Percentiles rank a stretch among this genome's conserved stretches.
Evolutionary conservation across 2,329 filamentous ascomycete genomes (phyloP).

Genomic region (Pseudogymnoascus sp.): DNA sequence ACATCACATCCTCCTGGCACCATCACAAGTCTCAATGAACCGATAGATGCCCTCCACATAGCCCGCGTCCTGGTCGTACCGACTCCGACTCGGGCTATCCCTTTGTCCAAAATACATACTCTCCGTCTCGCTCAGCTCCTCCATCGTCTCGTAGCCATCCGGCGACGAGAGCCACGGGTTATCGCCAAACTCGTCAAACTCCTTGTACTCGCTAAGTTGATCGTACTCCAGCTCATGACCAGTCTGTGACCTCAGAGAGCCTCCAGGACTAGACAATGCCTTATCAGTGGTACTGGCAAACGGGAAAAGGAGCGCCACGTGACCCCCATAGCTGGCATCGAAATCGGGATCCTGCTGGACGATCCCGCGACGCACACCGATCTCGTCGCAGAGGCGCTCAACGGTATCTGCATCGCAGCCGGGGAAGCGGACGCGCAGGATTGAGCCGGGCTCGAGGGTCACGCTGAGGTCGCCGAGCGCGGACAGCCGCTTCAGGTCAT

Average conservation of each 20-base stretch:
- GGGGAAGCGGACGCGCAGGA: conserved; percentile 74
- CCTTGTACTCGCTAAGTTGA: conserved; percentile 18
- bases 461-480: conserved; percentile 77
- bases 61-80: conserved; percentile 46
- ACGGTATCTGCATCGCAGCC: conserved; percentile 80
- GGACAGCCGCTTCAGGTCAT: conserved; percentile 71
- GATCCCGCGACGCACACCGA: conserved; percentile 72
- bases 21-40: conserved; percentile 57
- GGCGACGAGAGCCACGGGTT: conserved; percentile 21
- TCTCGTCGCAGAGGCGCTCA: conserved; percentile 74
- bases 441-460: conserved; percentile 52
- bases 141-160: conserved; percentile 26
- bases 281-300: conserved; percentile 60
- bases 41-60: conserved; percentile 55
- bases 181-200: conserved; percentile 16
- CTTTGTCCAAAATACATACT: conserved; percentile 22
- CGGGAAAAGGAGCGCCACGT: conserved; percentile 74
- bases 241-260: conserved; percentile 34
- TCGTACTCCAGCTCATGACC: conserved; percentile 25
- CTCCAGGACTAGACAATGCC: conserved; percentile 23
- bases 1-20: conserved; percentile 15
- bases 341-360: conserved; percentile 73
- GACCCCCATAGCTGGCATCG: conserved; percentile 54
- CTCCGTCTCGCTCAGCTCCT: conserved; percentile 21
- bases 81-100: conserved; percentile 25